Conservation (phyloP, 2,329 filamentous ascomycete species). For the Paracoccidioides lutzii region DNA sequence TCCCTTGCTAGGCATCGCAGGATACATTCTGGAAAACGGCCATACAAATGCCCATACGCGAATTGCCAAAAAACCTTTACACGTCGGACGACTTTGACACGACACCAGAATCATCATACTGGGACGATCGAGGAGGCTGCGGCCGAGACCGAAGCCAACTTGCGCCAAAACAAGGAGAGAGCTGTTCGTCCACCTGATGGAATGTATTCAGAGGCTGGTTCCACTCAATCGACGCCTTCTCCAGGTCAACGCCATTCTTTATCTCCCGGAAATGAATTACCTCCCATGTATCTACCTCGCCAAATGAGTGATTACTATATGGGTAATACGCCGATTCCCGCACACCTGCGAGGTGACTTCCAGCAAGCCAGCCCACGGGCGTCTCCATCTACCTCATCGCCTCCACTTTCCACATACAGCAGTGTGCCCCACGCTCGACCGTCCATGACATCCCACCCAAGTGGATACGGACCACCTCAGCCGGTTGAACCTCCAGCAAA, state of each 20-base stretch:
- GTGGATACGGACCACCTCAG: constrained; percentile 65
- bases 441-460: constrained; percentile 72
- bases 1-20: constrained; percentile 85
- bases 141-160: constrained; percentile 71
- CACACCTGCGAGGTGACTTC: constrained; percentile 66
- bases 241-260: constrained; percentile 70
- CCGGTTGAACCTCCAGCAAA: constrained; percentile 71
- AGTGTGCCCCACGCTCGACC: constrained; percentile 38
- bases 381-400: constrained; percentile 50
- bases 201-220: constrained; percentile 33
- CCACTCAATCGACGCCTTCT: constrained; percentile 55
- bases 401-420: constrained; percentile 49
- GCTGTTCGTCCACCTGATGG: constrained; percentile 25
- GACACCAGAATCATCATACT: constrained; percentile 91
- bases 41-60: constrained; percentile 94
- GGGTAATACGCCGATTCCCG: constrained; percentile 64
- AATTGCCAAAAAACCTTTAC: constrained; percentile 99
- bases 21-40: constrained; percentile 89
- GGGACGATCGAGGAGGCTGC: constrained; percentile 91
- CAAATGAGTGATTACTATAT: constrained; percentile 63
- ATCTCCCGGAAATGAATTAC: constrained; percentile 65
- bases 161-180: constrained; percentile 45
- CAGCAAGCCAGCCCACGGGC: constrained; percentile 56
- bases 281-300: constrained; percentile 56
- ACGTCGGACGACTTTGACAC: constrained; percentile 81